Evolutionary conservation across 805 yeast genomes (phyloP), one percentile per base, ranked within the genome.

Genomic region (Barnettozyma siamensis): DNA sequence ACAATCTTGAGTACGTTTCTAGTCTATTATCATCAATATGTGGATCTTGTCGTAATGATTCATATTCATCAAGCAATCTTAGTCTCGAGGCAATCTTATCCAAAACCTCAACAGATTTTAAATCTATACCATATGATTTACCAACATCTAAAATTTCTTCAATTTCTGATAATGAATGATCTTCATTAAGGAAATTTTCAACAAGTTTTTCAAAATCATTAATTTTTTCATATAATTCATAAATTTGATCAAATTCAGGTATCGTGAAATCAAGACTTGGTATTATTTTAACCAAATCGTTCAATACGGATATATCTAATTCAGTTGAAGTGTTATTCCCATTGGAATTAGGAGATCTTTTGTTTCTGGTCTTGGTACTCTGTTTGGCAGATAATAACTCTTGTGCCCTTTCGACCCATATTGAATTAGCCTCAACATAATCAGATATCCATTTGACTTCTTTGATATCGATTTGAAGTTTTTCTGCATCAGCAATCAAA

Each of bases 161-260:
- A 37, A 77, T 67, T 20, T 80, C 83, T 13, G 64, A 66, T 7
- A 65, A 39, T 0, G 53, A 31, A 17, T 64, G 66, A 18, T 55
- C 58, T 7, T 54, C 57, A 3, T 31, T n/a, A 3, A 75, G 51
- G 15, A 75, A 59, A 3, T 57, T 45, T 9, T 71, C 55, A 26
- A 76, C 76, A 12, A 72, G 66, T 21, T 62, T 57, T 43, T 73
- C 78, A 55, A 71, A 83, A 37, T 67, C 66, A 36, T 65, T 66
- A 32, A 83, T 68, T 47, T 76, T 83, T 24, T 52, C 59, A 5
- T 72, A 69, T 35, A 78, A 68, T 45, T 75, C 82, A 4, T 70
- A 44, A 11, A 84, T 58, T 50, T 76, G 82, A 16, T 74, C 80
- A 49, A 79, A 66, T 52, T 84, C 93, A 0, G 77, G 71, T 15